Evolutionary conservation across 164 flowering plant species (phyloP), one percentile per base, ranked within the genome.

Genomic region (Annona squamosa): DNA sequence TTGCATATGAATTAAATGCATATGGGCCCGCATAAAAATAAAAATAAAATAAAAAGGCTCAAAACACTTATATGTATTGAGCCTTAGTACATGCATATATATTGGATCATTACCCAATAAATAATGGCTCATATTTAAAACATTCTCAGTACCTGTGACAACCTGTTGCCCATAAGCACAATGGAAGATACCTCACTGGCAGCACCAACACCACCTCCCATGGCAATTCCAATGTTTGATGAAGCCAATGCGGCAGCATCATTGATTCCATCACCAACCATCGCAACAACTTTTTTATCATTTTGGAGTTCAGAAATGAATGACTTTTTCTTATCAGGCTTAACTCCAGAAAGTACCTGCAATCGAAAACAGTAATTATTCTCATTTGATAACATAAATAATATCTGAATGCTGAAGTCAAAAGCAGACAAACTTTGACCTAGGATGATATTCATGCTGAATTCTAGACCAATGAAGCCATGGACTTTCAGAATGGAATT

Each of bases 261-360:
- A 79, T 96, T 96, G 69, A 96, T 90, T 75, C 99, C 99, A 86
- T 96, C 99, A 56, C 99, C 99, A 76, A 93, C 99, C 98, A 96
- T 96, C 16, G 97, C 97, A 65, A 96, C 95, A 74, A 89, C 77
- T 42, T 84, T 89, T 57, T 81, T 78, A 67, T 84, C 84, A 77
- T 84, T 86, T 83, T 90, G 95, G 74, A 93, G 98, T 75, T 83
- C 74, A 67, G 77, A 79, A 63, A 96, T 81, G 76, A 90, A 96
- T 62, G 79, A 86, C 78, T 83, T 90, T 82, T 96, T 96, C 71
- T 86, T 89, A 74, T 84, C 85, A 68, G 99, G 99, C 82, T 96
- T 96, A 63, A 91, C 95, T 74, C 86, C 97, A 68, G 94, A 85
- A 61, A 89, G 37, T 48, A 92, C 98, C 98, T 94, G 87, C 67